phyloP scores from a whole-genome alignment of 1,284 basidiomycete genomes.

The Xanthoconium separans region DNA sequence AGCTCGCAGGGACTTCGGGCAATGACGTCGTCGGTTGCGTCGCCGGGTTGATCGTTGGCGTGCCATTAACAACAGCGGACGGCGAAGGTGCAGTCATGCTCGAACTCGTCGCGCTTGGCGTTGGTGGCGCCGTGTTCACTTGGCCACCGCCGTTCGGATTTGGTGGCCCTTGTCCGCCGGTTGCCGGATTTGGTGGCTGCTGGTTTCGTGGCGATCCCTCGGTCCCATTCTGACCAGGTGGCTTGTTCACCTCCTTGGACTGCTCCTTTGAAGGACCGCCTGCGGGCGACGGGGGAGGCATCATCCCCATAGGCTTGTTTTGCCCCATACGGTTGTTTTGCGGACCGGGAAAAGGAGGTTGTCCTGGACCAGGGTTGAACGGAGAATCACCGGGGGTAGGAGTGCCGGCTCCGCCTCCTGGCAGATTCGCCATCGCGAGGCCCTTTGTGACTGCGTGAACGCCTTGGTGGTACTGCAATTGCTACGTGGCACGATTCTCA shows the following conservation, averaged over 20 bases:
- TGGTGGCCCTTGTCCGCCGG: slow-evolving; percentile 21
- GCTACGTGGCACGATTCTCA: slow-evolving; percentile 5
- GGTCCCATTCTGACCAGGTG: slow-evolving; percentile 16
- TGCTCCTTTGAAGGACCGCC: slow-evolving; percentile 43
- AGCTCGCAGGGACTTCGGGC: slow-evolving; percentile 24
- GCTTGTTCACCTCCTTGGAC: slow-evolving; percentile 28
- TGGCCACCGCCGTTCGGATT: slow-evolving; percentile 17
- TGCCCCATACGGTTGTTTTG: slow-evolving; percentile 35
- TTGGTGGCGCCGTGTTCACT: slow-evolving; percentile 45
- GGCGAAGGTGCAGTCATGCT: slow-evolving; percentile 47
- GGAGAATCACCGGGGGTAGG: slow-evolving; percentile 38
- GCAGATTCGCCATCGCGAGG: slow-evolving; percentile 22
- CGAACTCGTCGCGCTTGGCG: slow-evolving; percentile 41
- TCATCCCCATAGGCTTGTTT: slow-evolving; percentile 43
- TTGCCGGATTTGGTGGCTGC: slow-evolving; percentile 27
- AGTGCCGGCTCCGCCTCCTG: slow-evolving; percentile 33
- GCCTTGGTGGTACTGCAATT: slow-evolving; percentile 30
- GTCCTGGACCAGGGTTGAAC: slow-evolving; percentile 34
- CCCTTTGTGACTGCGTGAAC: slow-evolving; percentile 24
- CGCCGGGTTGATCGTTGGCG: slow-evolving; percentile 26
- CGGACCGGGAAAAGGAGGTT: slow-evolving; percentile 29
- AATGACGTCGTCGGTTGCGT: slow-evolving; percentile 22
- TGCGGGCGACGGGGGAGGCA: slow-evolving; percentile 55
- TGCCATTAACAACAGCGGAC: slow-evolving; percentile 41
- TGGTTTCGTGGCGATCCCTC: slow-evolving; percentile 51